These are phyloP conservation scores for Pseudocercospora musae DNA, from an alignment of 2,329 filamentous ascomycete genomes.

Conservation along the genomic window DNA sequence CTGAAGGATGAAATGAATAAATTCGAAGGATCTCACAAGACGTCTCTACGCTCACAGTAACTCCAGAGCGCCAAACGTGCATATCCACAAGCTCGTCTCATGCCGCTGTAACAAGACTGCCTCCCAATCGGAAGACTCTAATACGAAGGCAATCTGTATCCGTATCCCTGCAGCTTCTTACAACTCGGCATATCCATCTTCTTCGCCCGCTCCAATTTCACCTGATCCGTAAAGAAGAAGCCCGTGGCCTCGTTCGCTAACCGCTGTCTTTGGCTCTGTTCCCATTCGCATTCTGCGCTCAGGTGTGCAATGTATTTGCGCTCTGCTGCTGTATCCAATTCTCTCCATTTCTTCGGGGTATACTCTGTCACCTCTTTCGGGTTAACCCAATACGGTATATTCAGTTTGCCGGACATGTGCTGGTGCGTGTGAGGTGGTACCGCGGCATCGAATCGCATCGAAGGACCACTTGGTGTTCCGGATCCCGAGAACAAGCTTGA, in stretches of 20 bases:
- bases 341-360: constrained; percentile 63
- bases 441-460: constrained; percentile 72
- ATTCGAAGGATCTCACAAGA: neutral
- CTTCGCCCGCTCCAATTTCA: constrained; percentile 71
- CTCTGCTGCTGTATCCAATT: constrained; percentile 77
- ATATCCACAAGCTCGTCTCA: neutral
- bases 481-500: constrained; percentile 73
- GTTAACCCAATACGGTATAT: constrained; percentile 81
- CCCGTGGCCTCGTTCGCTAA: constrained; percentile 76
- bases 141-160: constrained; percentile 30
- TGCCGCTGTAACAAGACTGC: neutral
- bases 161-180: constrained; percentile 53
- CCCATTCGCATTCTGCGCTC: constrained; percentile 68
- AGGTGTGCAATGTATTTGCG: constrained; percentile 65
- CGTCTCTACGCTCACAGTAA: neutral
- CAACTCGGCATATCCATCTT: constrained; percentile 60
- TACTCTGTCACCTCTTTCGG: constrained; percentile 72
- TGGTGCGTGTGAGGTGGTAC: constrained; percentile 69
- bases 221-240: constrained; percentile 79
- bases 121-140: neutral
- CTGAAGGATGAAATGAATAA: neutral
- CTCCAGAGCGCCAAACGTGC: neutral
- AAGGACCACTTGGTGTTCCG: constrained; percentile 56
- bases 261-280: constrained; percentile 62
- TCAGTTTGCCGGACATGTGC: constrained; percentile 66